phyloP scores from a whole-genome alignment of 2,329 filamentous ascomycete species.

The Fusarium sp. region DNA sequence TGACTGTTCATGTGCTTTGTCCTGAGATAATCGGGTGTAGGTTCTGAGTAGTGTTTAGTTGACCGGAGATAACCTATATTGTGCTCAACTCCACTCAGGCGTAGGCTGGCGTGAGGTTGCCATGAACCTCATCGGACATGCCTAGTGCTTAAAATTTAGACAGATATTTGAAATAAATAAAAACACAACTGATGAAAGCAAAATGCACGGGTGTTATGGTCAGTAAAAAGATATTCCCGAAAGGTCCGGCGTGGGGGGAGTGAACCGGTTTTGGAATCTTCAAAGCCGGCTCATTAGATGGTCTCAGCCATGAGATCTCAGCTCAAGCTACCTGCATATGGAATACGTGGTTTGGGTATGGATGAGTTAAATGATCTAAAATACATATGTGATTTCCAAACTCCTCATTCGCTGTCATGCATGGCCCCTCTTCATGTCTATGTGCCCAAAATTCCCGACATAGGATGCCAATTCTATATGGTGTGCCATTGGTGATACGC shows the following conservation, averaged over 20 bases:
- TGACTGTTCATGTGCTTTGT: not conserved
- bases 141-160: too few relatives aligned
- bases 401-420: constrained; percentile 13
- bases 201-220: not conserved
- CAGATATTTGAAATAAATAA: too few relatives aligned
- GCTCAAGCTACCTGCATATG: not conserved
- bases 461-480: constrained; percentile 3
- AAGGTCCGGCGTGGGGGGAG: not conserved
- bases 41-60: not conserved
- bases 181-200: not conserved
- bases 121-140: not conserved
- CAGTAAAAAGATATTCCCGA: not conserved
- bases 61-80: not conserved
- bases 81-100: not conserved
- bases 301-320: not conserved
- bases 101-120: not conserved
- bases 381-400: not conserved
- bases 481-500: constrained; percentile 10
- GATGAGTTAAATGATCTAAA: not conserved
- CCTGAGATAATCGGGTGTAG: not conserved
- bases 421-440: not conserved
- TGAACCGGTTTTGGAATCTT: not conserved
- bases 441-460: constrained; percentile 14
- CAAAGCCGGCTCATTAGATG: not conserved
- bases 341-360: not conserved